Conservation (phyloP, 805 yeast genomes). For the Teunomyces gatunensis region DNA sequence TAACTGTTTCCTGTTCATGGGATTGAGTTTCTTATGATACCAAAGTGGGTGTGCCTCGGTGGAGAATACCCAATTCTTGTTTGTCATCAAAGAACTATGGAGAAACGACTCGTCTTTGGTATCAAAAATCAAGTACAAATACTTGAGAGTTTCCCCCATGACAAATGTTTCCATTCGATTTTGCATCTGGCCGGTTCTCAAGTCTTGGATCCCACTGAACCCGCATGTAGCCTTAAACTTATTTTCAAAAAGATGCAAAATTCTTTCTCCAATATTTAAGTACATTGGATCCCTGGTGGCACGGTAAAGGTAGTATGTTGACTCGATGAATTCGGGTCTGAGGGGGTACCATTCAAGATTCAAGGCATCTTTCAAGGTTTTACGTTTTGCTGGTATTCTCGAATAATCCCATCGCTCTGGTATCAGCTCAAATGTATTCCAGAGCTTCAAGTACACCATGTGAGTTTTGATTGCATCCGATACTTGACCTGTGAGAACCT, state of each 20-base stretch:
- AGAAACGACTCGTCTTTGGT: conserved; percentile 47
- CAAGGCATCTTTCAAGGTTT: conserved; percentile 31
- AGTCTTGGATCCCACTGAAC: conserved; percentile 70
- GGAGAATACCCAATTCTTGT: conserved; percentile 60
- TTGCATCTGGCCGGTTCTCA: conserved; percentile 58
- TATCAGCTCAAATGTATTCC: conserved; percentile 76
- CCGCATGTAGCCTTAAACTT: conserved; percentile 70
- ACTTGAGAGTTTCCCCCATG: conserved; percentile 82
- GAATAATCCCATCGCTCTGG: conserved; percentile 81
- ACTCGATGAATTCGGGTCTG: conserved; percentile 89
- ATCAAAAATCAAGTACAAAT: conserved; percentile 77
- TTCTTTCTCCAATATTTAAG: conserved; percentile 67
- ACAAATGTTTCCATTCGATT: conserved; percentile 93
- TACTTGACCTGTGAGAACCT: conserved; percentile 74
- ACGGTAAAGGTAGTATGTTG: conserved; percentile 76
- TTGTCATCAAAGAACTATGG: conserved; percentile 29
- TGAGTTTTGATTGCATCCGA: conserved; percentile 63
- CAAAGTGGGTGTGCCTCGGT: conserved; percentile 94
- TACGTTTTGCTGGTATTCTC: conserved; percentile 5
- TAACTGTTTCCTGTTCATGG: conserved; percentile 9
- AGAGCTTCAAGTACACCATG: conserved; percentile 63
- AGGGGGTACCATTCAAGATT: conserved; percentile 87
- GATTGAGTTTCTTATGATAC: conserved; percentile 39
- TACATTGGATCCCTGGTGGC: conserved; percentile 88
- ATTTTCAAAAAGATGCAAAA: conserved; percentile 53